These are phyloP conservation scores for Prunus salicina DNA, from an alignment of 306 rosid species.

Conservation along the genomic window DNA sequence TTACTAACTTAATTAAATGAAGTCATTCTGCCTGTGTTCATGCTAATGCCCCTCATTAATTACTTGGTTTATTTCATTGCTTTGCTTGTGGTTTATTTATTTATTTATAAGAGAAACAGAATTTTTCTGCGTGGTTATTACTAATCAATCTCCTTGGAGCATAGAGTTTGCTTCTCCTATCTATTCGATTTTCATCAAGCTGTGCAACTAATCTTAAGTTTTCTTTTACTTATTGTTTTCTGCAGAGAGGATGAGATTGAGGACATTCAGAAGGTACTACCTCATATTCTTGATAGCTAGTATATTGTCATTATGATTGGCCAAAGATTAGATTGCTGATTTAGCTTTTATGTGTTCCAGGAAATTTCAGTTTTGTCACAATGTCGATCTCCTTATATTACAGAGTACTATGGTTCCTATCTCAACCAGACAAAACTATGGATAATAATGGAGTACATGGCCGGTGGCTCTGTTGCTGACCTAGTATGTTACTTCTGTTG, in stretches of 20 bases:
- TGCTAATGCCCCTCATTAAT: not conserved
- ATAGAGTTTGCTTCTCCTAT: conserved; percentile 7
- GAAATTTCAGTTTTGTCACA: conserved; percentile 97
- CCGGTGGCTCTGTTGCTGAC: conserved; percentile 99
- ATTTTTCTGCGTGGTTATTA: not conserved
- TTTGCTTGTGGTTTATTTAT: no score
- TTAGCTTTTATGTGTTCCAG: conserved; percentile 61
- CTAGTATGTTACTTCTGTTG: conserved; percentile 76
- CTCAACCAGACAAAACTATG: conserved; percentile 94
- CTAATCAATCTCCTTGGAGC: not conserved
- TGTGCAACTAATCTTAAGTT: conserved; percentile 23
- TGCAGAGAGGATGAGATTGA: conserved; percentile 98
- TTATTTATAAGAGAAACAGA: not conserved
- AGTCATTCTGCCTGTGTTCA: not conserved
- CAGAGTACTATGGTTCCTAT: conserved; percentile 95
- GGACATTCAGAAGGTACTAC: conserved; percentile 90
- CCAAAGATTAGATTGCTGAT: conserved; percentile 29
- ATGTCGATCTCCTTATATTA: conserved; percentile 93
- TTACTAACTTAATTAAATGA: conserved; percentile 7
- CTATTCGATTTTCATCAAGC: conserved; percentile 24
- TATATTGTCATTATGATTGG: conserved; percentile 14
- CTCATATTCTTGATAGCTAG: conserved; percentile 22
- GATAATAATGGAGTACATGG: conserved; percentile 99
- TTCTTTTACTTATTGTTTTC: conserved; percentile 20
- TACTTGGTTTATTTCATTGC: no score